Evolutionary conservation across 306 rosid genomes (phyloP).

Genomic region (Ammopiptanthus mongolicus): DNA sequence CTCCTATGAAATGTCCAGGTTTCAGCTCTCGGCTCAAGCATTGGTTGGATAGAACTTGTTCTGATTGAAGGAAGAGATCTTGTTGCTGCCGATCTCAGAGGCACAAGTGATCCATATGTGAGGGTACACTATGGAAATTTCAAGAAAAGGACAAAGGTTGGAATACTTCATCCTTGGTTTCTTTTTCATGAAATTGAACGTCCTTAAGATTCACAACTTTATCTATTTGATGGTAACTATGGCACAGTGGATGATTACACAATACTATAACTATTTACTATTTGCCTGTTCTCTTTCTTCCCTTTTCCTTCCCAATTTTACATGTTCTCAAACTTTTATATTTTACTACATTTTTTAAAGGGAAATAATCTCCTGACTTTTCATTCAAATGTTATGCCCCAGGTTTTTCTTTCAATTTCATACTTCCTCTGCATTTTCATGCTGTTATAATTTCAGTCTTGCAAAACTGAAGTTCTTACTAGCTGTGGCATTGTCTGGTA

Average conservation of each 20-base stretch:
- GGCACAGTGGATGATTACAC: background rate
- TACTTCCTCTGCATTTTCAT: background rate
- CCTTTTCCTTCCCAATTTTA: background rate
- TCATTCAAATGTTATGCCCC: background rate
- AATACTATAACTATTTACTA: background rate
- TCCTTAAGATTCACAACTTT: conserved; percentile 3
- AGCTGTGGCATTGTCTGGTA: conserved; percentile 28
- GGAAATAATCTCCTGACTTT: background rate
- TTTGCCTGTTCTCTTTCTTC: background rate
- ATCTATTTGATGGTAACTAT: background rate
- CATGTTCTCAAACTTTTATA: background rate
- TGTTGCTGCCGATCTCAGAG: conserved; percentile 92
- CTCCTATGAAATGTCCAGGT: conserved; percentile 43
- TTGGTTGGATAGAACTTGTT: conserved; percentile 87
- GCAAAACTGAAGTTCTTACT: background rate
- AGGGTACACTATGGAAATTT: conserved; percentile 79
- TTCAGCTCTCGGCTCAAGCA: conserved; percentile 32
- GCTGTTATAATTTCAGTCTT: background rate
- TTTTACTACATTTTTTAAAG: background rate
- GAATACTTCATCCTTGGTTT: conserved; percentile 15
- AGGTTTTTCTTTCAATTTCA: background rate
- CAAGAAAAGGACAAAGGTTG: conserved; percentile 90
- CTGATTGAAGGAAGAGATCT: conserved; percentile 88
- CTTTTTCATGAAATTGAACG: background rate
- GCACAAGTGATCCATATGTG: conserved; percentile 97